Evolutionary conservation across 1,139 yeast species (phyloP).

Genomic region (Nakaseomyces kungkrabaensis): DNA sequence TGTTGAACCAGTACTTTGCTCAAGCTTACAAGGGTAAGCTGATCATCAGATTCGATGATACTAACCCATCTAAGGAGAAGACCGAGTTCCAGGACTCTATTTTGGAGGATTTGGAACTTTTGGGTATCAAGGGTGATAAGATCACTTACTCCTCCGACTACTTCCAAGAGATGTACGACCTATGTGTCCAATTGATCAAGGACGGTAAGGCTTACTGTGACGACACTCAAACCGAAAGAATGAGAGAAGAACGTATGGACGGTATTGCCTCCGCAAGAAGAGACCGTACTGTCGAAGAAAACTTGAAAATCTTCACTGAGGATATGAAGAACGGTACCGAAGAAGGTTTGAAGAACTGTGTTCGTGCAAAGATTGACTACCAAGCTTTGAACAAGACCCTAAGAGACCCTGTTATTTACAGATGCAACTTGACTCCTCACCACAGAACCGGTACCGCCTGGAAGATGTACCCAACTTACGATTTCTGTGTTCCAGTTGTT

Average conservation of each 20-base stretch:
- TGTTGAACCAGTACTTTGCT: constrained; percentile 91
- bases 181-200: constrained; percentile 74
- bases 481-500: constrained; percentile 94
- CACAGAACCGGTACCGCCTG: constrained; percentile 87
- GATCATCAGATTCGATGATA: constrained; percentile 92
- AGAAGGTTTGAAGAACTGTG: constrained; percentile 77
- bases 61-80: constrained; percentile 93
- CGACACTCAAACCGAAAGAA: constrained; percentile 82
- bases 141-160: constrained; percentile 87
- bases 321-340: constrained; percentile 93
- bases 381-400: constrained; percentile 83
- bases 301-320: constrained; percentile 68
- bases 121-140: constrained; percentile 86
- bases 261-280: constrained; percentile 88
- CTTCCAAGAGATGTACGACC: constrained; percentile 80
- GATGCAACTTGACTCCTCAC: constrained; percentile 93
- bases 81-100: constrained; percentile 87
- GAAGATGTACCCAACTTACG: constrained; percentile 97
- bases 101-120: constrained; percentile 73
- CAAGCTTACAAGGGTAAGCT: constrained; percentile 87
- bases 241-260: constrained; percentile 98
- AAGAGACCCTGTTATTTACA: constrained; percentile 94
- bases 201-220: constrained; percentile 96
- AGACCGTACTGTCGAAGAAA: constrained; percentile 85
- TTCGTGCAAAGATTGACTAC: constrained; percentile 91